Percentiles rank a stretch among this genome's conserved stretches.
These are phyloP conservation scores for Moesziomyces globuligerus DNA, from an alignment of 1,284 basidiomycete species.

Conservation along the genomic window DNA sequence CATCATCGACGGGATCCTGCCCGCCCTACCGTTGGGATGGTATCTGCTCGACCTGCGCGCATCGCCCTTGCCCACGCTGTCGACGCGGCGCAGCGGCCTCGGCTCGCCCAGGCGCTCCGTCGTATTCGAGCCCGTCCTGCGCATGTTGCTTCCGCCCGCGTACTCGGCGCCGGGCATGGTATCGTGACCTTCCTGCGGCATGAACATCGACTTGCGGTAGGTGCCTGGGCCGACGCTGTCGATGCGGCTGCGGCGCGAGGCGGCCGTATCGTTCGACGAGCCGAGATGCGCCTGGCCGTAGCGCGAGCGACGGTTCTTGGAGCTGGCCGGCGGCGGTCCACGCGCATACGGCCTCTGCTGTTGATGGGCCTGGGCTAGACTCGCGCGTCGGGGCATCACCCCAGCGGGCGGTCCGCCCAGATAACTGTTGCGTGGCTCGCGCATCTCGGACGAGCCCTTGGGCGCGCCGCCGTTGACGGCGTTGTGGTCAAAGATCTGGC, in stretches of 20 bases:
- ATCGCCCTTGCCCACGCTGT: slow-evolving; percentile 51
- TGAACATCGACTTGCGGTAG: slow-evolving; percentile 52
- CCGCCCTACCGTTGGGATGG: slow-evolving; percentile 6
- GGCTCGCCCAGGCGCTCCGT: slow-evolving; percentile 3
- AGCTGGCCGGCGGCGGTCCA: slow-evolving; percentile 40
- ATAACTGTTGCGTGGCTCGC: slow-evolving; percentile 18
- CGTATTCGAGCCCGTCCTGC: slow-evolving; percentile 16
- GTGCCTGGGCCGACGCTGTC: slow-evolving; percentile 53
- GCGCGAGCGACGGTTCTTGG: slow-evolving; percentile 34
- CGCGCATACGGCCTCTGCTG: slow-evolving; percentile 20
- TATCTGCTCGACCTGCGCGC: slow-evolving; percentile 28
- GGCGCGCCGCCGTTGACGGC: slow-evolving; percentile 29
- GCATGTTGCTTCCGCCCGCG: slow-evolving; percentile 17
- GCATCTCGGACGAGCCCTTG: slow-evolving; percentile 19
- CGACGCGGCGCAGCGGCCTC: slow-evolving; percentile 34
- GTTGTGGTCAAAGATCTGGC: slow-evolving; percentile 41
- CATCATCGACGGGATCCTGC: slow-evolving; percentile 16
- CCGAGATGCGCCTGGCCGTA: slow-evolving; percentile 16
- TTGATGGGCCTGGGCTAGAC: slow-evolving; percentile 18
- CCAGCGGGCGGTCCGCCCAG: slow-evolving; percentile 13
- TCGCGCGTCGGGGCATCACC: slow-evolving; percentile 17
- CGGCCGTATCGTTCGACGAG: slow-evolving; percentile 9
- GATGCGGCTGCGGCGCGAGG: slow-evolving; percentile 41
- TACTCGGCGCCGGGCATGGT: slow-evolving; percentile 9
- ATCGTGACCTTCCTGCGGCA: slow-evolving; percentile 18